These are phyloP conservation scores for Chiua virens DNA, from an alignment of 768 basidiomycete species.

Conservation along the genomic window DNA sequence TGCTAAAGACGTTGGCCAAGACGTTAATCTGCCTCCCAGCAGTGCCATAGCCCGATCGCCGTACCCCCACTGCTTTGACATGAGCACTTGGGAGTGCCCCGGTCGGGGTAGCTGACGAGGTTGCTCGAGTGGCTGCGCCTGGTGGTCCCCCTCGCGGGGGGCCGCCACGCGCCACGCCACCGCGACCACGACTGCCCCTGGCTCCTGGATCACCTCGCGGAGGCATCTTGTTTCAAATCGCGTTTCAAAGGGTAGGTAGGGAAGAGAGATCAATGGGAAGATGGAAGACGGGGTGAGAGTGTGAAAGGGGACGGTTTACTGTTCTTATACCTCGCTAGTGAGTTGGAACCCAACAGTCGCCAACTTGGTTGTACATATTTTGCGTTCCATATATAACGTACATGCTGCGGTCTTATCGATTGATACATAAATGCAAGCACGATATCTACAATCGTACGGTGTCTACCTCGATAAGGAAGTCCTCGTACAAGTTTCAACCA, in stretches of 20 bases:
- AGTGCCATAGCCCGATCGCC: constrained; percentile 61
- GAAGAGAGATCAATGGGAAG: constrained; percentile 2
- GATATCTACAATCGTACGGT: too few relatives aligned
- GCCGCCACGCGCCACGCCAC: constrained; percentile 29
- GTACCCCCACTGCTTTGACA: constrained; percentile 62
- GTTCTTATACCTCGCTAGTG: constrained; percentile 19
- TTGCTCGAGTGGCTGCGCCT: constrained; percentile 14
- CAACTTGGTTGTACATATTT: constrained; percentile 33
- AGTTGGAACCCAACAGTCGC: constrained; percentile 4
- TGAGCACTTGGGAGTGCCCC: constrained; percentile 34
- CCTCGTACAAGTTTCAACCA: constrained; percentile 50
- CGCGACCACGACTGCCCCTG: constrained; percentile 21
- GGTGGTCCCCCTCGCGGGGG: constrained; percentile 30
- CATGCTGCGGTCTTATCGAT: neutral
- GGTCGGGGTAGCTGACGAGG: constrained; percentile 32
- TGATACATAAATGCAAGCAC: too few relatives aligned
- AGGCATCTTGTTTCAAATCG: constrained; percentile 35
- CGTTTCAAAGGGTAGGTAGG: neutral
- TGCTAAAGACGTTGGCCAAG: constrained; percentile 61
- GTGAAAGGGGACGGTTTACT: neutral
- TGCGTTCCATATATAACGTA: constrained; percentile 3
- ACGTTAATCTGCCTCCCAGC: constrained; percentile 48
- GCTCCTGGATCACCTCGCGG: constrained; percentile 30
- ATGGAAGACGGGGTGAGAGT: constrained; percentile 19
- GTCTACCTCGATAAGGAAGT: constrained; percentile 2